A percentile compares a stretch with the other conserved stretches of the same genome.
Conservation (phyloP, 73 alveolate species). For the Paramecium bursaria region DNA sequence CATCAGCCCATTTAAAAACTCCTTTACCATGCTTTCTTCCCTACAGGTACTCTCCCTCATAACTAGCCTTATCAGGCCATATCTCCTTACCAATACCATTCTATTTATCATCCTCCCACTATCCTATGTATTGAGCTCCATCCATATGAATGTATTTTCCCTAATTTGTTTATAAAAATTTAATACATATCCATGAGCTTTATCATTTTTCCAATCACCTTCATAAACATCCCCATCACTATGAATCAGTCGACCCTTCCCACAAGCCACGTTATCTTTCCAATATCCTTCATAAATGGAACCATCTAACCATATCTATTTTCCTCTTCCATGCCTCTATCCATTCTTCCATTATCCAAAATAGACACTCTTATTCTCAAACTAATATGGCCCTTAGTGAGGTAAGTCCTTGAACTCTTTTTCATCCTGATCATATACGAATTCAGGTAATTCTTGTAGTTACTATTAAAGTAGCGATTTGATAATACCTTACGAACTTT, state of each 20-base stretch:
- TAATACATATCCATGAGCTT: constrained; percentile 74
- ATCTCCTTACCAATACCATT: constrained; percentile 81
- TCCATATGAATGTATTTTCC: constrained; percentile 81
- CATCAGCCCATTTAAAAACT: constrained; percentile 78
- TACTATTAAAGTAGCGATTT: neutral
- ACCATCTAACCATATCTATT: constrained; percentile 86
- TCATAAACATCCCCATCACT: constrained; percentile 82
- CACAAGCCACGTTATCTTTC: constrained; percentile 78
- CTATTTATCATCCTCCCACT: constrained; percentile 77
- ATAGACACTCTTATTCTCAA: constrained; percentile 82
- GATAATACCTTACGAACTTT: neutral
- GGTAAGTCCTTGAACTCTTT: constrained; percentile 59
- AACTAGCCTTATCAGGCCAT: constrained; percentile 82
- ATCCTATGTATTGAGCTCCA: constrained; percentile 81
- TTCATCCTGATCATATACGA: constrained; percentile 65
- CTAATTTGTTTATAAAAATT: constrained; percentile 8
- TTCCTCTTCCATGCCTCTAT: constrained; percentile 90
- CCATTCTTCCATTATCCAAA: constrained; percentile 89
- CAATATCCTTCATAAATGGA: constrained; percentile 91
- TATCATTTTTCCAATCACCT: constrained; percentile 86
- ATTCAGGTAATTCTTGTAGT: neutral
- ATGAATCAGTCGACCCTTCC: constrained; percentile 78
- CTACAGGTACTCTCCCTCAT: constrained; percentile 74
- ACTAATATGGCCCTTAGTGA: constrained; percentile 64
- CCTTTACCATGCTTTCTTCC: constrained; percentile 82